Conservation (phyloP, 2,329 filamentous ascomycete genomes). For the Eutypella sp. region DNA sequence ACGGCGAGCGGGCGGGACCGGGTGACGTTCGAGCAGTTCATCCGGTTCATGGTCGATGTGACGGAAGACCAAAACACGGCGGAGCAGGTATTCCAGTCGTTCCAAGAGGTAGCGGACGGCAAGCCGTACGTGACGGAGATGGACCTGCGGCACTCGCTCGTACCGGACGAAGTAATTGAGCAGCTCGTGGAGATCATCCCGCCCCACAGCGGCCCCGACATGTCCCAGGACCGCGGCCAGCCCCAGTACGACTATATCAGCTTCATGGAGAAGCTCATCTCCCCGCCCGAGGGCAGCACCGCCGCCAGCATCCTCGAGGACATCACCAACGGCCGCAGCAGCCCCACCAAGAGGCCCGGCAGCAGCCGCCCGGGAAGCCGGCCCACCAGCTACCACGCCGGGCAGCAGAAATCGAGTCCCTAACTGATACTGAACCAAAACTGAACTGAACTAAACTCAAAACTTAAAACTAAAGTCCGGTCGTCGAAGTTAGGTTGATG, state of each 20-base stretch:
- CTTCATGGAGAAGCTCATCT: slow-evolving; percentile 88
- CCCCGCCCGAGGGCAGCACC: slow-evolving; percentile 19
- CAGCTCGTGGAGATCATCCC: slow-evolving; percentile 87
- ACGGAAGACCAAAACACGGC: slow-evolving; percentile 99
- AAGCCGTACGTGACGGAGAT: slow-evolving; percentile 99
- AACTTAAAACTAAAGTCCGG: too few species aligned
- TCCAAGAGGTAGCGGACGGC: slow-evolving; percentile 94
- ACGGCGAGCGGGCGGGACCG: slow-evolving; percentile 74
- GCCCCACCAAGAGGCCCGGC: slow-evolving; percentile 23
- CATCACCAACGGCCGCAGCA: slow-evolving; percentile 24
- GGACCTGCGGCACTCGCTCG: slow-evolving; percentile 88
- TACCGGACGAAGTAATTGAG: slow-evolving; percentile 95
- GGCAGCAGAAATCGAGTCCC: too few species aligned
- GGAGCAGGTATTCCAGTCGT: slow-evolving; percentile 97
- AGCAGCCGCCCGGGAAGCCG: too few species aligned
- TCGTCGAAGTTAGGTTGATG: too few species aligned
- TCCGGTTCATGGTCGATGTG: slow-evolving; percentile 98
- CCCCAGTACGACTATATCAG: slow-evolving; percentile 93
- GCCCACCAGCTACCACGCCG: too few species aligned
- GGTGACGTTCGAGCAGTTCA: slow-evolving; percentile 98
- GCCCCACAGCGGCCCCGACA: slow-evolving; percentile 74
- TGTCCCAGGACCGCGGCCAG: slow-evolving; percentile 76
- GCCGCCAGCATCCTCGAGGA: slow-evolving; percentile 14
- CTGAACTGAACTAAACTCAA: too few species aligned
- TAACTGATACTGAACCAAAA: too few species aligned